Evolutionary conservation across 768 basidiomycete genomes (phyloP).

Genomic region (Kwoniella pini): DNA sequence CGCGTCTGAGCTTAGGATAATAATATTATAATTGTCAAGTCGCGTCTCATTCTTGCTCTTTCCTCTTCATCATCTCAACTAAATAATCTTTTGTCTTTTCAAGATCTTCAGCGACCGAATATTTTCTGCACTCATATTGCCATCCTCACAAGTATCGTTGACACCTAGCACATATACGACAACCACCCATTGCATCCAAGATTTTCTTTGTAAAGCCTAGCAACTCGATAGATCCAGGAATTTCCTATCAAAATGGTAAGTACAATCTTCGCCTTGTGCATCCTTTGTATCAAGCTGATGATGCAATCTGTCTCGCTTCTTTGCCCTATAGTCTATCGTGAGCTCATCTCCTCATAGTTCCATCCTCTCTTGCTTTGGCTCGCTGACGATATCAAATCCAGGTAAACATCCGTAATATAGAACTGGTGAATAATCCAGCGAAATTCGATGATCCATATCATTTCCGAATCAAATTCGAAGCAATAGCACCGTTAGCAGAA

Average conservation of each 20-base stretch:
- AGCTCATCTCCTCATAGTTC: conserved; percentile 12
- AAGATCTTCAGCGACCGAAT: too few relatives aligned
- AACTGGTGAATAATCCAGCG: conserved; percentile 87
- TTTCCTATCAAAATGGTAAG: conserved; percentile 1
- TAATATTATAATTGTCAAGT: background rate
- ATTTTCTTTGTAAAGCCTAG: too few relatives aligned
- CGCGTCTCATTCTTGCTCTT: conserved; percentile 3
- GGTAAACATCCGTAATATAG: conserved; percentile 58
- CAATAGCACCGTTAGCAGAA: conserved; percentile 84
- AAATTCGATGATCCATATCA: conserved; percentile 86
- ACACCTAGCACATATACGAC: too few relatives aligned
- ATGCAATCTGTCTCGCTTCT: too few relatives aligned
- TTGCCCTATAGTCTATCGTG: conserved; percentile 37
- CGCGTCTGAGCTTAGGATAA: too few relatives aligned
- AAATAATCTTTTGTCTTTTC: too few relatives aligned
- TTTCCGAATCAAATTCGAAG: conserved; percentile 96
- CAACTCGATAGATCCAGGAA: too few relatives aligned
- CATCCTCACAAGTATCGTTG: too few relatives aligned
- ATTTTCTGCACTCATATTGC: too few relatives aligned
- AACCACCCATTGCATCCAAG: too few relatives aligned
- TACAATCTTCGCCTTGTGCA: too few relatives aligned
- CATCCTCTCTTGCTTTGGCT: background rate
- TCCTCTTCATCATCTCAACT: background rate
- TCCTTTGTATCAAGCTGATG: too few relatives aligned
- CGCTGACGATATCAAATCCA: conserved; percentile 3